Evolutionary conservation across 495 filamentous ascomycete genomes (phyloP), one percentile per base, ranked within the genome.

Genomic region (Corynascus novoguineensis): DNA sequence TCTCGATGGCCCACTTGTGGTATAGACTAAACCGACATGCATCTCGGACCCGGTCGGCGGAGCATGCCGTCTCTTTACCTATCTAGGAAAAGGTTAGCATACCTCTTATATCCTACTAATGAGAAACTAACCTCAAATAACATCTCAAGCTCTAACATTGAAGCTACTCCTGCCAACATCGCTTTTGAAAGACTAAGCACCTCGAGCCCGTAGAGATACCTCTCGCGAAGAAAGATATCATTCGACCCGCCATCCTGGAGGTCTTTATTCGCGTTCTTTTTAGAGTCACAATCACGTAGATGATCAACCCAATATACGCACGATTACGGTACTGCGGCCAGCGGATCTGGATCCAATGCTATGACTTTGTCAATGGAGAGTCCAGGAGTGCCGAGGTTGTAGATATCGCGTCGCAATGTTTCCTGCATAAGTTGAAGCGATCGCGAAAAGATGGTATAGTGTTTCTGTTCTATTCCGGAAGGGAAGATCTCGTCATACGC

Each of bases 11-110:
- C 34, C 4, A 28, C 22, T 53, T 58, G 22, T 59, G 50, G 24
- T 61, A 57, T 11, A 58, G 61, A 31, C 68, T 53, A 52, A 78
- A 74, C 17, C 69, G 61, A n/a, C 42, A 56, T 5, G 50, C 57
- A 57, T 67, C 50, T 17, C 46, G 37, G n/a, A 64, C 27, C n/a
- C 58, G 48, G 4, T 46, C 48, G 24, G 28, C 25, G n/a, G n/a
- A 8, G 62, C 15, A 0, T 42, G 31, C 1, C 4, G 10, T 17
- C 4, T 45, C 24, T 49, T 7, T 9, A 2, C 25, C 41, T 47
- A 40, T n/a, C n/a, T 17, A 8, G 11, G 5, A 28, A 4, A 22
- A 29, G n/a, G n/a, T 47, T 49, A 47, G 41, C n/a, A n/a, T n/a
- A n/a, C n/a, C n/a, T n/a, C n/a, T n/a, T n/a, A n/a, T 19, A 14